Evolutionary conservation across 2,329 filamentous ascomycete species (phyloP), one percentile per base, ranked within the genome.

Genomic region (Apiospora malaysiana): DNA sequence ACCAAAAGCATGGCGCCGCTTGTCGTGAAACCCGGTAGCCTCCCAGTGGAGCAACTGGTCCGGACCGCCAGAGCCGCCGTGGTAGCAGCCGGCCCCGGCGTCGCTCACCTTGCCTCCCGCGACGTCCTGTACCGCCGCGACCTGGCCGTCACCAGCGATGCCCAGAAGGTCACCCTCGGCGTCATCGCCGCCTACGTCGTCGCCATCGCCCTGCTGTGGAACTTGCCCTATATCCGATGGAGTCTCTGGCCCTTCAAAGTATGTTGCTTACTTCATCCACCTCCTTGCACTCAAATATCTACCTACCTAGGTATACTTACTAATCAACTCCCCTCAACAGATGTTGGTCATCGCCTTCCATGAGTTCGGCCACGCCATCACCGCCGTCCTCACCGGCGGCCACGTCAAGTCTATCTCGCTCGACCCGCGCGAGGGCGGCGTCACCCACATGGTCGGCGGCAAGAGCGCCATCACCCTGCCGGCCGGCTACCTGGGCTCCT

Each of bases 291-390:
- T 21, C 21, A 25, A 18, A n/a, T 21, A 47, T 23, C n/a, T 10
- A 25, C 6, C n/a, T 25, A 23, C 9, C 14, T 51, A 2, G 10
- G 10, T n/a, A 32, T 27, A 40, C 8, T n/a, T 18, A 45, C 65
- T 66, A n/a, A 66, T 16, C 18, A 18, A 21, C 6, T 1, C 10
- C 12, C 40, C 1, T n/a, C 46, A 37, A 37, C 56, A 92, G 90
- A 94, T 94, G 92, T 87, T 95, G 25, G 92, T 93, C 68, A 94
- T 95, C 74, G 93, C 93, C 47, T 95, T 94, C 80, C 93, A 95
- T 82, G 93, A 95, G 75, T 63, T 69, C 10, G 89, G 91, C 16
- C 93, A 95, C 81, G 93, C 93, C 67, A 88, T 94, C 76, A 90
- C 90, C 1, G 91, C 92, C 49, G 87, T 91, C 73, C 88, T 90